phyloP scores from a whole-genome alignment of 75 land plant species.

The Pinus tabuliformis region DNA sequence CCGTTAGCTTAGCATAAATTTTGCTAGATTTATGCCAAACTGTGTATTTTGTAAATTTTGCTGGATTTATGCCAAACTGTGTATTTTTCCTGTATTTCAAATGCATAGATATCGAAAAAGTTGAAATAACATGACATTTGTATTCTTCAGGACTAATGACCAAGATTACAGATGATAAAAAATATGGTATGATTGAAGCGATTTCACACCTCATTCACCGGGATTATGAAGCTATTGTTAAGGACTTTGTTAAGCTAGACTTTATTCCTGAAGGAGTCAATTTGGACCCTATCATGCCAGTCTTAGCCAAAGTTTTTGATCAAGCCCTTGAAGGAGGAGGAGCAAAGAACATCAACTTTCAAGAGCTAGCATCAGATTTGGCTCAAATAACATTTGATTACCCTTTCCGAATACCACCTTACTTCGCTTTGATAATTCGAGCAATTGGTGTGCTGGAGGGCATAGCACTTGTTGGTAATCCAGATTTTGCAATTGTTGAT shows the following conservation, averaged over 20 bases:
- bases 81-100: constrained; percentile 6
- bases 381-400: constrained; percentile 99
- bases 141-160: constrained; percentile 87
- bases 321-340: constrained; percentile 99
- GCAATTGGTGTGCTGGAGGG: constrained; percentile 99
- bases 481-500: constrained; percentile 99
- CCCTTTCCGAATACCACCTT: constrained; percentile 98
- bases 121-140: not conserved
- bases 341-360: constrained; percentile 98
- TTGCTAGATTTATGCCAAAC: not conserved
- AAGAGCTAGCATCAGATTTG: constrained; percentile 97
- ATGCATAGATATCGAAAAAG: not conserved
- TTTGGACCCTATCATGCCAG: constrained; percentile 93
- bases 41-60: constrained; percentile 1
- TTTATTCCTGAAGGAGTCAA: constrained; percentile 99
- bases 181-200: constrained; percentile 99
- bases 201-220: constrained; percentile 98
- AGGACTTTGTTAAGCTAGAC: constrained; percentile 94
- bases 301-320: constrained; percentile 98
- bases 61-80: constrained; percentile 1
- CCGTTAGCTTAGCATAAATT: not conserved
- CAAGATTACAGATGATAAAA: constrained; percentile 93
- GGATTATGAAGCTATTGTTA: constrained; percentile 96
- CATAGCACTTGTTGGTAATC: constrained; percentile 98
- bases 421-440: constrained; percentile 98